Base-by-base conservation (phyloP, 208 protist species). In the Giardia muris region DNA sequence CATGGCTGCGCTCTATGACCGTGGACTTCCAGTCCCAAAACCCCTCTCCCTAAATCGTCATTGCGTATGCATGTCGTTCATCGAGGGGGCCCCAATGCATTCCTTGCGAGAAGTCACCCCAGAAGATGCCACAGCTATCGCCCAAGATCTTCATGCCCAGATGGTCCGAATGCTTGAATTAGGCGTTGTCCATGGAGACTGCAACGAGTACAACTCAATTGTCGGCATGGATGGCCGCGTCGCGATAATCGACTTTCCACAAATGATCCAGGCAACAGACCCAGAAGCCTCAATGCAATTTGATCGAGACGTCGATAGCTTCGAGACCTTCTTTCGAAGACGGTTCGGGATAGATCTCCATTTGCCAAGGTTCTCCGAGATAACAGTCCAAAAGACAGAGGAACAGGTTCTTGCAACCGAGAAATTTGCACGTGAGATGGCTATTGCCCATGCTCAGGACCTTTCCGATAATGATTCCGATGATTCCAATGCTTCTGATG, bases 201-300 rank as follows among this genome's bases (percentile, higher is more conserved):
- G 99, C 94, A 99, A 99, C 94, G 98, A 99, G 94, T 99, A 99
- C 95, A 99, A 99, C 94, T 88, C 99, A 1, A 96, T 99, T 92
- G 94, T 98, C 67, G 96, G 95, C 22, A 95, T 98, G 0, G 19
- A 10, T 43, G 45, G 39, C 4, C 86, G 86, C 19, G 86, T 89
- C 4, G 86, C 97, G 10, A 93, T 99, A 45, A 99, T 99, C 95
- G 98, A 99, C 95, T 99, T 99, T 91, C 98, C 98, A 46, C 98
- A 99, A 94, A 99, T 99, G 98, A 95, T 99, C 4, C 98, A 97
- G 2, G 98, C 95, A 19, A 96, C 95, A 46, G 97, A 99, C 94
- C 88, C 67, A 42, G 98, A 99, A 93, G 98, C 97, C 30, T 92
- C 95, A 43, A 4, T 89, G 43, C 96, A 97, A 86, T 99, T 99